These are phyloP conservation scores for Puccinia hordei DNA, from an alignment of 1,284 basidiomycete genomes.

Conservation along the genomic window DNA sequence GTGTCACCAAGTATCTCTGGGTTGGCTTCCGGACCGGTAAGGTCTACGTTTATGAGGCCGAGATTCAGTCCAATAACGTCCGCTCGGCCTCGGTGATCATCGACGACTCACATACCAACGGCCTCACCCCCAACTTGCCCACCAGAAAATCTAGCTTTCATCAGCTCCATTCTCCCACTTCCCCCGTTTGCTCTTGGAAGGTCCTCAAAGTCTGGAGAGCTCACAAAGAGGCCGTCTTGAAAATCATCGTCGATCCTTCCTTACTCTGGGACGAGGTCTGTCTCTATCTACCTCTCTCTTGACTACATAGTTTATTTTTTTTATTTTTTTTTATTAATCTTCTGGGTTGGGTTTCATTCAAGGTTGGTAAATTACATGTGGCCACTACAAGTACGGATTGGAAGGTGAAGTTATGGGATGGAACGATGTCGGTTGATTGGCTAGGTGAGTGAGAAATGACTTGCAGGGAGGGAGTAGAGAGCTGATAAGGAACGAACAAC, in stretches of 20 bases:
- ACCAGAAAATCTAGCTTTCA: too few relatives aligned
- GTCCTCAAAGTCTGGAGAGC: constrained; percentile 88
- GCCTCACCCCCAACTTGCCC: too few relatives aligned
- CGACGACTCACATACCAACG: too few relatives aligned
- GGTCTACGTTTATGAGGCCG: constrained; percentile 55
- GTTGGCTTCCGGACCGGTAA: constrained; percentile 56
- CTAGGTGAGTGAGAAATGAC: constrained; percentile 21
- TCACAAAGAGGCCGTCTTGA: constrained; percentile 72
- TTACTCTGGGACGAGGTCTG: constrained; percentile 44
- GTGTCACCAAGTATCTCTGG: constrained; percentile 57
- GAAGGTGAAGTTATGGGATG: constrained; percentile 46
- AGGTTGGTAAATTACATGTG: constrained; percentile 62
- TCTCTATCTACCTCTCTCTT: constrained; percentile 62
- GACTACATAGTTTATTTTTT: constrained; percentile 76
- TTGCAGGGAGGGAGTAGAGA: too few relatives aligned
- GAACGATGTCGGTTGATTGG: constrained; percentile 43
- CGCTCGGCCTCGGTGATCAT: constrained; percentile 66
- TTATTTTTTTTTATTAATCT: too few relatives aligned
- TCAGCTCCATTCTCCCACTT: constrained; percentile 75
- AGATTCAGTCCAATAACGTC: background rate
- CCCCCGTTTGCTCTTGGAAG: constrained; percentile 74
- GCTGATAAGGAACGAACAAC: background rate
- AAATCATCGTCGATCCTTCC: constrained; percentile 65
- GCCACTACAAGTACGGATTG: constrained; percentile 48
- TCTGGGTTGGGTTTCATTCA: too few relatives aligned